A percentile compares a stretch with the other conserved stretches of the same genome.
These are phyloP conservation scores for Candida orba DNA, from an alignment of 805 yeast species.

Conservation along the genomic window DNA sequence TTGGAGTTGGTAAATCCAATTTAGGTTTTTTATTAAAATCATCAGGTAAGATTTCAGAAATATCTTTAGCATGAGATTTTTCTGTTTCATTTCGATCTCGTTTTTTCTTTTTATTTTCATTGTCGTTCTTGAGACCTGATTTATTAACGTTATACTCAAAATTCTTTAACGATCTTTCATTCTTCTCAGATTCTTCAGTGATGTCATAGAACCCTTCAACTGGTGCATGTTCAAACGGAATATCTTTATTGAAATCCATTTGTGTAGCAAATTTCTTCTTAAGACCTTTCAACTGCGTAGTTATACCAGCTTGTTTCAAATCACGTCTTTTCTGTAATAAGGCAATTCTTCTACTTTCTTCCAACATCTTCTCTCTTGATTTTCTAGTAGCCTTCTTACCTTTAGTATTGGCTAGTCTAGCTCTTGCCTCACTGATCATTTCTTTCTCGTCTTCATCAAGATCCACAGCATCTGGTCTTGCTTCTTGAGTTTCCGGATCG, in stretches of 20 bases:
- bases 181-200: conserved; percentile 43
- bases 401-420: conserved; percentile 83
- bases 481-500: conserved; percentile 70
- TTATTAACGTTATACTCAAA: conserved; percentile 39
- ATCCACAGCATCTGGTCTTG: conserved; percentile 72
- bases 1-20: conserved; percentile 31
- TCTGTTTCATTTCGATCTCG: conserved; percentile 20
- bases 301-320: conserved; percentile 71
- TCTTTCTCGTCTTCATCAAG: conserved; percentile 85
- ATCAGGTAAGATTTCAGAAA: conserved; percentile 15
- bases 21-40: conserved; percentile 12
- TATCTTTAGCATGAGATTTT: conserved; percentile 17
- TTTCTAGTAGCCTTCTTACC: conserved; percentile 93
- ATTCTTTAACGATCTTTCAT: conserved; percentile 28
- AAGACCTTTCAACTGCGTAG: conserved; percentile 38
- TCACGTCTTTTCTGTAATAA: conserved; percentile 74
- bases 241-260: conserved; percentile 77
- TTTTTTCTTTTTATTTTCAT: conserved; percentile 27
- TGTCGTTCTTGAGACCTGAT: conserved; percentile 36
- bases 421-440: conserved; percentile 91
- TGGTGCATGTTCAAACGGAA: conserved; percentile 71
- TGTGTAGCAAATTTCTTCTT: conserved; percentile 50
- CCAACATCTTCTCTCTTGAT: conserved; percentile 74
- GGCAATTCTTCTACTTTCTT: conserved; percentile 71
- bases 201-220: conserved; percentile 64